Percentiles rank a stretch among this genome's conserved stretches.
These are phyloP conservation scores for Mycena venus DNA, from an alignment of 768 basidiomycete species.

Conservation along the genomic window DNA sequence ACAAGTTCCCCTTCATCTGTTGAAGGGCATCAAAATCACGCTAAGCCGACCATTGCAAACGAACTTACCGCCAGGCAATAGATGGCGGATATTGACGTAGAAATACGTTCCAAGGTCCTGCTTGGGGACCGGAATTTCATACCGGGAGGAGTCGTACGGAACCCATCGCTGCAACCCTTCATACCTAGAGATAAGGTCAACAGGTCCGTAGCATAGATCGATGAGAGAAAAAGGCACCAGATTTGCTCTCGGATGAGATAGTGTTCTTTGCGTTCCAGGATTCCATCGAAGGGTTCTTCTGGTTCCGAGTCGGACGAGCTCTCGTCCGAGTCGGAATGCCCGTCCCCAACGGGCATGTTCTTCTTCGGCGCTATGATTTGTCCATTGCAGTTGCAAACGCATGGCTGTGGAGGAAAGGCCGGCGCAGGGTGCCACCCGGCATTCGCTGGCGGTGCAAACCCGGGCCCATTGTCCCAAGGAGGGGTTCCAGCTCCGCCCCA, in stretches of 20 bases:
- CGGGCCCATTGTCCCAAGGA: conserved; percentile 2
- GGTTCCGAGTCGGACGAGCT: too few relatives aligned
- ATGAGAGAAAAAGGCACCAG: neutral
- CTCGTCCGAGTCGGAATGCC: too few relatives aligned
- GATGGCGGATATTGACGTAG: conserved; percentile 28
- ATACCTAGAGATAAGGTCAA: neutral
- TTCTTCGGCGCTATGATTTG: neutral
- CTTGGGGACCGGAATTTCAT: conserved; percentile 1
- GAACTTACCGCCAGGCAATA: conserved; percentile 6
- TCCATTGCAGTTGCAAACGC: neutral
- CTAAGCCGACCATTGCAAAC: too few relatives aligned
- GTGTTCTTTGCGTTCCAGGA: conserved; percentile 20
- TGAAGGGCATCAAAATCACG: neutral
- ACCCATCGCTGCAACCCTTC: conserved; percentile 20
- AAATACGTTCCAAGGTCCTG: conserved; percentile 37
- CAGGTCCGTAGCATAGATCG: neutral
- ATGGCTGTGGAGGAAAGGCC: conserved; percentile 3
- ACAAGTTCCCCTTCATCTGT: conserved; percentile 29
- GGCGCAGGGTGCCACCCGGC: neutral
- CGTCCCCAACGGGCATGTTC: too few relatives aligned
- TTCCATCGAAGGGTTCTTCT: neutral
- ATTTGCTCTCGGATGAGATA: conserved; percentile 24
- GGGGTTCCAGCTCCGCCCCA: neutral
- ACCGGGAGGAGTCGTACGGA: conserved; percentile 33
- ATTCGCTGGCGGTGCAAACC: too few relatives aligned